phyloP scores from a whole-genome alignment of 2,329 filamentous ascomycete species.

The Bipolaris cookei region DNA sequence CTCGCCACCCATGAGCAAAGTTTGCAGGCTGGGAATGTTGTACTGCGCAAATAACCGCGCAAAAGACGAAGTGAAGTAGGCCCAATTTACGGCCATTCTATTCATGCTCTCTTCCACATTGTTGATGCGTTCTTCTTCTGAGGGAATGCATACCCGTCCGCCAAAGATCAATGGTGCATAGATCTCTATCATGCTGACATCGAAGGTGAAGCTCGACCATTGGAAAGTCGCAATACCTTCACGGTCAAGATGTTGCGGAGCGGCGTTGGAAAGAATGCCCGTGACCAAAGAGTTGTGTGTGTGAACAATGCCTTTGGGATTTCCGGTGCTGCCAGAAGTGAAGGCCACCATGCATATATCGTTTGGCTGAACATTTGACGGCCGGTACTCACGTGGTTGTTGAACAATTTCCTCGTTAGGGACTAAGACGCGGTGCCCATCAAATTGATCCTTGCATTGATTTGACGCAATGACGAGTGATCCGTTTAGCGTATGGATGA shows the following conservation, averaged over 20 bases:
- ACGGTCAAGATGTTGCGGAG: neutral
- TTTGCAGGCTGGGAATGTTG: slow-evolving; percentile 2
- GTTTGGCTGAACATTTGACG: neutral
- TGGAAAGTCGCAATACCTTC: slow-evolving; percentile 18
- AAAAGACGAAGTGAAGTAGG: slow-evolving; percentile 20
- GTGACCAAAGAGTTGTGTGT: slow-evolving; percentile 54
- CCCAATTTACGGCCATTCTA: slow-evolving; percentile 2
- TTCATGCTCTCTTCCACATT: slow-evolving; percentile 2
- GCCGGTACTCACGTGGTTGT: neutral
- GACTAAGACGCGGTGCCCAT: neutral
- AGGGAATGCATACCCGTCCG: slow-evolving; percentile 59
- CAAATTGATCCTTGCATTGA: neutral
- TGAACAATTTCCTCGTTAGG: neutral
- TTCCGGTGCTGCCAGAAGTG: slow-evolving; percentile 60
- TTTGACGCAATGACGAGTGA: neutral
- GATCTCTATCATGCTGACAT: slow-evolving; percentile 60
- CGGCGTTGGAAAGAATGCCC: neutral
- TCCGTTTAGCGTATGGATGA: neutral
- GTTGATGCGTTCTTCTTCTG: slow-evolving; percentile 43
- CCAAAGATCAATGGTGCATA: slow-evolving; percentile 56
- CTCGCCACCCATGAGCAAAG: slow-evolving; percentile 2
- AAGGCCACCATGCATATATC: slow-evolving; percentile 56
- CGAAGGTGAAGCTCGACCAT: slow-evolving; percentile 56
- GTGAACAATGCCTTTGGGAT: slow-evolving; percentile 66
- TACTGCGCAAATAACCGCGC: slow-evolving; percentile 40